These are phyloP conservation scores for Aspergillus pseudonomiae DNA, from an alignment of 2,329 filamentous ascomycete species.

Conservation along the genomic window DNA sequence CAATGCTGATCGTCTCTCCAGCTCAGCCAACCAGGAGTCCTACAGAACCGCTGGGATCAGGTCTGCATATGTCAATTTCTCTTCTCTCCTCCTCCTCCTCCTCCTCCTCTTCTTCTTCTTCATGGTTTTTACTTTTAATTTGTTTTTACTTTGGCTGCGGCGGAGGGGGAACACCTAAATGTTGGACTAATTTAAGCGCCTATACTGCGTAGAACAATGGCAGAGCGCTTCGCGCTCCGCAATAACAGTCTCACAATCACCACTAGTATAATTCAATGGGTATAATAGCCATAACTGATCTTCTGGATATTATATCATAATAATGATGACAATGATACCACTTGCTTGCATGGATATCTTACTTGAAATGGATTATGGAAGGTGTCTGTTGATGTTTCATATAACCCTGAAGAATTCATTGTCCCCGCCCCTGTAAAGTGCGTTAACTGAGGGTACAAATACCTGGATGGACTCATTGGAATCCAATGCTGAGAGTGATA, in stretches of 20 bases:
- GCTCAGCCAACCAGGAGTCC: slow-evolving; percentile 31
- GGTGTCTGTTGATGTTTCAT: background rate
- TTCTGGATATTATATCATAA: background rate
- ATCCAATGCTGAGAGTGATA: background rate
- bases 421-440: background rate
- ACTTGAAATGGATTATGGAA: background rate
- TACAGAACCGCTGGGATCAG: slow-evolving; percentile 31
- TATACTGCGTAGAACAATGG: background rate
- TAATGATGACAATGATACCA: background rate
- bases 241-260: too few species aligned
- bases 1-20: slow-evolving; percentile 29
- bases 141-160: too few species aligned
- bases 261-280: too few species aligned
- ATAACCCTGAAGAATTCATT: background rate
- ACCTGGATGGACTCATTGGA: background rate
- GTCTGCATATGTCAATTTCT: background rate
- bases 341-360: background rate
- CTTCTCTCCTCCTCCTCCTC: too few species aligned
- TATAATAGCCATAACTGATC: background rate
- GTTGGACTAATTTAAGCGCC: slow-evolving; percentile 1
- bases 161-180: too few species aligned
- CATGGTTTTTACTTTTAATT: background rate
- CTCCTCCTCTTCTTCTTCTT: background rate
- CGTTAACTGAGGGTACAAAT: background rate
- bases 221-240: too few species aligned